Evolutionary conservation across 176 grass and related monocot genomes (phyloP).

Genomic region (Bolboschoenus planiculmis): DNA sequence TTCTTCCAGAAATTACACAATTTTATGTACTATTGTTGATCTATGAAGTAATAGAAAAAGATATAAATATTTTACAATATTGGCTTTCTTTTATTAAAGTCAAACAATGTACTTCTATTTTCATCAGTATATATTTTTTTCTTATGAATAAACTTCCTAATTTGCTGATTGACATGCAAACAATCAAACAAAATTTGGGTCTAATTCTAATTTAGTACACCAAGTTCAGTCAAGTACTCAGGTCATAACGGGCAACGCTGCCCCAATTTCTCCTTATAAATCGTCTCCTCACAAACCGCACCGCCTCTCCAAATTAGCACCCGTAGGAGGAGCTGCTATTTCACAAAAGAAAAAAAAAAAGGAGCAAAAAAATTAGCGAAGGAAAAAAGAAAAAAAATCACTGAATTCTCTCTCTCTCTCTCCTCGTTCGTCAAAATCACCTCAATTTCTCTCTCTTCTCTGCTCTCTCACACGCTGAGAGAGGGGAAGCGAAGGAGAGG

Average conservation of each 20-base stretch:
- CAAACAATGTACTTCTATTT: too few species aligned
- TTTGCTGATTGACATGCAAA: too few species aligned
- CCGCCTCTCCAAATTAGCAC: neutral
- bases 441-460: neutral
- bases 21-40: too few species aligned
- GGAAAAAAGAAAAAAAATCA: slow-evolving; percentile 8
- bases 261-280: neutral
- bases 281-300: neutral
- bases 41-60: too few species aligned
- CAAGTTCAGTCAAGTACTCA: neutral
- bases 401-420: neutral
- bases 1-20: too few species aligned
- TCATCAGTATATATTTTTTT: too few species aligned
- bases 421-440: slow-evolving; percentile 2
- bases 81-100: too few species aligned
- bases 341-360: neutral
- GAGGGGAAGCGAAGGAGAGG: neutral
- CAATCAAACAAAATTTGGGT: too few species aligned
- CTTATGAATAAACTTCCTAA: too few species aligned
- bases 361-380: neutral
- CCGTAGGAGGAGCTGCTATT: neutral
- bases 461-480: neutral
- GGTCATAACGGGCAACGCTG: neutral
- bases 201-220: neutral
- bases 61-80: too few species aligned